Conservation (phyloP, 2,329 filamentous ascomycete species). For the Tolypocladium inflatum region DNA sequence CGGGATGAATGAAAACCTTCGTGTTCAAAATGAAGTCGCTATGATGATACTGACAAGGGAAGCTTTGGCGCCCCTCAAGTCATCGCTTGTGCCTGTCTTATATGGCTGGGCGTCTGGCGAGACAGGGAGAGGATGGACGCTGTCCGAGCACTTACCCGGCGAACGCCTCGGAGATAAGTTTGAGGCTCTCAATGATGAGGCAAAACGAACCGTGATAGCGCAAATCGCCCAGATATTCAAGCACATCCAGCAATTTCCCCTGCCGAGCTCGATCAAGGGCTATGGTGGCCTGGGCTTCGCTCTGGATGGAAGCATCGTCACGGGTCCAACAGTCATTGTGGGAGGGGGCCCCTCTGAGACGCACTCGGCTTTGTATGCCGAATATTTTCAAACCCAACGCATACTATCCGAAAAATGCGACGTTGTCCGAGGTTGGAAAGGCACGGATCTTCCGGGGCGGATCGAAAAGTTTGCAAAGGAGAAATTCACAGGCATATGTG, state of each 20-base stretch:
- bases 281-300: not conserved
- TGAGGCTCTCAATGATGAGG: not conserved
- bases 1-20: not conserved
- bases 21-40: not conserved
- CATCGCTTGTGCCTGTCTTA: not conserved
- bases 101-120: not conserved
- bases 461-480: not conserved
- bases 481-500: not conserved
- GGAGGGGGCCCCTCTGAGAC: not conserved
- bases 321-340: not conserved
- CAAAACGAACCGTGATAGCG: not conserved
- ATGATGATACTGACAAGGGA: not conserved
- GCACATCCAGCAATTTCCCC: not conserved
- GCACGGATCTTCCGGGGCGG: not conserved
- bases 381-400: not conserved
- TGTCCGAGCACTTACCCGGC: not conserved
- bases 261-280: not conserved
- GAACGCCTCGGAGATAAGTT: not conserved
- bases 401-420: not conserved
- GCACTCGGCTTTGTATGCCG: not conserved
- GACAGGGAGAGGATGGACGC: not conserved
- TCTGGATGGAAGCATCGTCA: not conserved
- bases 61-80: not conserved
- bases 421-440: not conserved
- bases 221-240: not conserved